These are phyloP conservation scores for Dalbergia cultrata DNA, from an alignment of 306 rosid genomes.

Conservation along the genomic window DNA sequence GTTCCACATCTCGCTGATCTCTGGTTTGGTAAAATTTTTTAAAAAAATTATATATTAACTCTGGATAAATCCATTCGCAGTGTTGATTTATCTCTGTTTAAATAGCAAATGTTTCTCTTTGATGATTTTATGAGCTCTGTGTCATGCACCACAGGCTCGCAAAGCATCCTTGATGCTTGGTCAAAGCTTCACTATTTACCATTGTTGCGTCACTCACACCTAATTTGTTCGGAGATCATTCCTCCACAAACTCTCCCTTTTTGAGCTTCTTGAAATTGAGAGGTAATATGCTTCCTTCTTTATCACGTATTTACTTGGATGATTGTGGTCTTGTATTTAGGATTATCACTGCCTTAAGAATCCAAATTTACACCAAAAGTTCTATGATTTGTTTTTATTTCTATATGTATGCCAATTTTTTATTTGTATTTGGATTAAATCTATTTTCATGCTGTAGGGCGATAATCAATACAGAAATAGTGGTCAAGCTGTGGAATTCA, in stretches of 20 bases:
- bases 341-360: no score
- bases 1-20: background rate
- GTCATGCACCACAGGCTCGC: constrained; percentile 79
- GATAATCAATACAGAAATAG: constrained; percentile 58
- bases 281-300: no score
- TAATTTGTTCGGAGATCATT: background rate
- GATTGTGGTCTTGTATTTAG: no score
- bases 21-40: constrained; percentile 2
- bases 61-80: background rate
- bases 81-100: constrained; percentile 28
- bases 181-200: background rate
- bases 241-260: background rate
- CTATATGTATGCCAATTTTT: constrained; percentile 4
- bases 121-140: constrained; percentile 36
- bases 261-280: background rate
- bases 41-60: background rate
- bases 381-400: background rate
- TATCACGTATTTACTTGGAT: no score
- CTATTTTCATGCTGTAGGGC: constrained; percentile 45
- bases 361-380: background rate
- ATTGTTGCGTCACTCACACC: background rate
- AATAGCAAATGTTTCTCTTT: constrained; percentile 23
- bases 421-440: background rate
- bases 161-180: constrained; percentile 94
- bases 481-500: constrained; percentile 72